Conservation (phyloP, 2,329 filamentous ascomycete genomes). For the Stylonectria norvegica region DNA sequence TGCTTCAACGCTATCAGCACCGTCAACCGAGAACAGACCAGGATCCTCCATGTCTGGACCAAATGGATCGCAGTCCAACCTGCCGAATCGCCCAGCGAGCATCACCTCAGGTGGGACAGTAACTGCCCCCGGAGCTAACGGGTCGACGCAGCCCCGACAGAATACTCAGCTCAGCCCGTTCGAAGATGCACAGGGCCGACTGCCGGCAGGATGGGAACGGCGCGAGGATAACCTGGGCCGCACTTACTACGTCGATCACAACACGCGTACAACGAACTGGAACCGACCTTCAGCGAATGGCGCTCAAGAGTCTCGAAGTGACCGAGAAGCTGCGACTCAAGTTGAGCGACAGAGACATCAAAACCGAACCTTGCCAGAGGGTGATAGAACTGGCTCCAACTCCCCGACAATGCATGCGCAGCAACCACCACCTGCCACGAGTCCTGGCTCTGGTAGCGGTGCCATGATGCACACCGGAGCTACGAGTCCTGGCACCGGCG, state of each 20-base stretch:
- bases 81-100: slow-evolving; percentile 48
- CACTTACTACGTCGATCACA: slow-evolving; percentile 98
- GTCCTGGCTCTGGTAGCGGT: slow-evolving; percentile 48
- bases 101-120: slow-evolving; percentile 37
- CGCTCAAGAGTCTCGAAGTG: slow-evolving; percentile 65
- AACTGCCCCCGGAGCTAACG: slow-evolving; percentile 29
- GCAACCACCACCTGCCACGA: slow-evolving; percentile 37
- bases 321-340: slow-evolving; percentile 86
- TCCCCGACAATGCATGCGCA: slow-evolving; percentile 73
- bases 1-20: slow-evolving; percentile 42
- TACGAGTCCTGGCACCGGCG: slow-evolving; percentile 89
- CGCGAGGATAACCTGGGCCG: slow-evolving; percentile 91
- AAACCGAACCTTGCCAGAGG: slow-evolving; percentile 90
- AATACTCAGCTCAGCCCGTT: slow-evolving; percentile 73
- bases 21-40: slow-evolving; percentile 46
- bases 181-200: slow-evolving; percentile 88
- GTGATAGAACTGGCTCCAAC: slow-evolving; percentile 89
- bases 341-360: slow-evolving; percentile 91
- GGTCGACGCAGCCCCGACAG: slow-evolving; percentile 31
- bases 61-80: slow-evolving; percentile 43
- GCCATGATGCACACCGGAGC: slow-evolving; percentile 92
- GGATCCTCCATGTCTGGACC: slow-evolving; percentile 51
- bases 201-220: slow-evolving; percentile 93
- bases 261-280: slow-evolving; percentile 95
- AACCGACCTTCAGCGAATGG: slow-evolving; percentile 80